phyloP scores from a whole-genome alignment of 2,329 filamentous ascomycete species.

The Pseudocercospora fuligena region DNA sequence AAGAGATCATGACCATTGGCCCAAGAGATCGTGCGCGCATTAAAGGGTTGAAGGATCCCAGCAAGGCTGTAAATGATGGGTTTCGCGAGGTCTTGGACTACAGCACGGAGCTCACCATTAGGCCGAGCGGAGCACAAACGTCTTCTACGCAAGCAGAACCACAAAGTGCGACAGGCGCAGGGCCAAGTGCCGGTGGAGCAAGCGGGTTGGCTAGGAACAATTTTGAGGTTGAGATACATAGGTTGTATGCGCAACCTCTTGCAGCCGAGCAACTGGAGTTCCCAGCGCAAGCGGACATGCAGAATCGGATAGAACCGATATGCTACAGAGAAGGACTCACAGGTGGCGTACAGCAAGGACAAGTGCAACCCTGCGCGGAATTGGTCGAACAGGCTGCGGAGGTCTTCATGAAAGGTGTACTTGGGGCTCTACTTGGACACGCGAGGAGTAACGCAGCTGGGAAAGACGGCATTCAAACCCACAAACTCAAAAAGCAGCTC shows the following conservation, averaged over 20 bases:
- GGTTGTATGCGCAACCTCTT: conserved; percentile 66
- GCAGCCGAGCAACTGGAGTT: conserved; percentile 67
- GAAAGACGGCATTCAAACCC: conserved; percentile 67
- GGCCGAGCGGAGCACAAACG: conserved; percentile 25
- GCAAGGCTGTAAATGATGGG: conserved; percentile 27
- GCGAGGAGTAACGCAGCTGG: conserved; percentile 59
- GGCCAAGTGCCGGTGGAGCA: conserved; percentile 10
- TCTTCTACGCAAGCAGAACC: conserved; percentile 26
- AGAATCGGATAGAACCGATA: conserved; percentile 66
- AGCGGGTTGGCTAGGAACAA: conserved; percentile 46
- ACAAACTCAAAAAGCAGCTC: conserved; percentile 75
- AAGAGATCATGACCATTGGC: conserved; percentile 67
- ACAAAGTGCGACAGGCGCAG: conserved; percentile 29
- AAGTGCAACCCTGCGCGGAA: conserved; percentile 57
- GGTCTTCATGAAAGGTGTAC: conserved; percentile 65
- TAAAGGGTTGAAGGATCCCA: conserved; percentile 38
- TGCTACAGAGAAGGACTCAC: conserved; percentile 68
- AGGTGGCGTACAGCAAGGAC: conserved; percentile 41
- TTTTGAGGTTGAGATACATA: conserved; percentile 68
- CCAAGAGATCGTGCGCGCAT: conserved; percentile 62
- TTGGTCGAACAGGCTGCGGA: conserved; percentile 66
- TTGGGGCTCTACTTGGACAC: conserved; percentile 60
- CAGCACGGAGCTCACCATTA: conserved; percentile 35
- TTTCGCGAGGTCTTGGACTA: conserved; percentile 37
- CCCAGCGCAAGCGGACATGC: conserved; percentile 61